phyloP scores from a whole-genome alignment of 306 rosid genomes.

The Castanospermum australe region DNA sequence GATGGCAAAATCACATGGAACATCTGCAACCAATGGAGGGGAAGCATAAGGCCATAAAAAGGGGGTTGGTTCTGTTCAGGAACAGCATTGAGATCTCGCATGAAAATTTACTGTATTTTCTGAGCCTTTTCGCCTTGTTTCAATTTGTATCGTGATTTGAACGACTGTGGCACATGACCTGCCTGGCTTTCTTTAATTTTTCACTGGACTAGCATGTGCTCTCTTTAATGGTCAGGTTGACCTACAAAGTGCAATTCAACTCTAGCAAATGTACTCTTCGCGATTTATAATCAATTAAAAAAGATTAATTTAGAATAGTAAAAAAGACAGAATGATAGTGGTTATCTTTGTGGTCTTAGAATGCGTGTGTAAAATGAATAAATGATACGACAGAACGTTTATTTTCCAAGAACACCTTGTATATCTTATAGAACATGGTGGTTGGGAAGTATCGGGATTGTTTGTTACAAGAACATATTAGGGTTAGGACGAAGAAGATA shows the following conservation, averaged over 20 bases:
- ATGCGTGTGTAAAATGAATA: too few relatives aligned
- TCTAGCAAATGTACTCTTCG: background rate
- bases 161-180: background rate
- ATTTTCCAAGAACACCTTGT: too few relatives aligned
- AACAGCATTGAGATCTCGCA: constrained; percentile 22
- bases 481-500: too few relatives aligned
- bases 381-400: too few relatives aligned
- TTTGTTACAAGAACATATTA: too few relatives aligned
- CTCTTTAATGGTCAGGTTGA: background rate
- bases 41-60: constrained; percentile 34
- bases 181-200: constrained; percentile 17
- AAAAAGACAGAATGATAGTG: background rate
- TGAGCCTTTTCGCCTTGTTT: background rate
- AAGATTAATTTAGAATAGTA: background rate
- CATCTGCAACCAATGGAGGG: constrained; percentile 30
- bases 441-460: too few relatives aligned
- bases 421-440: too few relatives aligned
- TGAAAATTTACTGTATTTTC: background rate
- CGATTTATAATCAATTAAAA: background rate
- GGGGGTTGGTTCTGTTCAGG: constrained; percentile 22
- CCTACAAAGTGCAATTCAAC: background rate
- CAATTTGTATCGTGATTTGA: background rate
- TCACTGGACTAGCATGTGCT: constrained; percentile 1
- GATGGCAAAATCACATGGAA: constrained; percentile 56
- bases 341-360: too few relatives aligned